A percentile compares a stretch with the other conserved stretches of the same genome.
These are phyloP conservation scores for Symbiodinium pilosum DNA, from an alignment of 73 alveolate genomes.

Conservation along the genomic window DNA sequence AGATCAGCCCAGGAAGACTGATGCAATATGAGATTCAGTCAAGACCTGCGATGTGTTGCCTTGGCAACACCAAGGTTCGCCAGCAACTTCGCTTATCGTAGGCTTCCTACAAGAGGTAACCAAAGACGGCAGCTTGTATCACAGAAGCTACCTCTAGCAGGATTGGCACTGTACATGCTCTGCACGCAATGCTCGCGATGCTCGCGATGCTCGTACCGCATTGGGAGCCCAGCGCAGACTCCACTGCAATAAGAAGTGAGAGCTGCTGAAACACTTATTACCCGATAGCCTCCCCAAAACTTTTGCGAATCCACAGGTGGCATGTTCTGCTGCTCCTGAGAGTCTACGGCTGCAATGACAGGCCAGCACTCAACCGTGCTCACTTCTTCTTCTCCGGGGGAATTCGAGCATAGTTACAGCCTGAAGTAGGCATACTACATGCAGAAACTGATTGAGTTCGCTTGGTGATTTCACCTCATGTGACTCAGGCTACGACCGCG, in stretches of 20 bases:
- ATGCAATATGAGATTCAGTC: background rate
- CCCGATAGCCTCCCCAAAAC: background rate
- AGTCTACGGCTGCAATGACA: no score
- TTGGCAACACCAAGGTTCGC: constrained; percentile 1
- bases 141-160: background rate
- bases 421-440: no score
- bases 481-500: constrained; percentile 20
- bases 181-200: background rate
- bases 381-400: constrained; percentile 71
- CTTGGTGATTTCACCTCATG: no score
- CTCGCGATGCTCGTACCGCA: no score
- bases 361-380: background rate
- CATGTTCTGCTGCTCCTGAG: no score
- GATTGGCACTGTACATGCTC: background rate
- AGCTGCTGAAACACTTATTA: background rate
- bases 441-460: no score
- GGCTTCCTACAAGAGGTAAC: background rate
- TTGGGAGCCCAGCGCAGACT: no score
- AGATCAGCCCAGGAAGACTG: constrained; percentile 25
- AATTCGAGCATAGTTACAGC: constrained; percentile 71
- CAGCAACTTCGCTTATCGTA: background rate
- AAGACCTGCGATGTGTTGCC: background rate
- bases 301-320: no score
- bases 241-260: no score
- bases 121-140: background rate